Evolutionary conservation across 2,329 filamentous ascomycete genomes (phyloP).

Genomic region (Phaeophleospora eucalypticola): DNA sequence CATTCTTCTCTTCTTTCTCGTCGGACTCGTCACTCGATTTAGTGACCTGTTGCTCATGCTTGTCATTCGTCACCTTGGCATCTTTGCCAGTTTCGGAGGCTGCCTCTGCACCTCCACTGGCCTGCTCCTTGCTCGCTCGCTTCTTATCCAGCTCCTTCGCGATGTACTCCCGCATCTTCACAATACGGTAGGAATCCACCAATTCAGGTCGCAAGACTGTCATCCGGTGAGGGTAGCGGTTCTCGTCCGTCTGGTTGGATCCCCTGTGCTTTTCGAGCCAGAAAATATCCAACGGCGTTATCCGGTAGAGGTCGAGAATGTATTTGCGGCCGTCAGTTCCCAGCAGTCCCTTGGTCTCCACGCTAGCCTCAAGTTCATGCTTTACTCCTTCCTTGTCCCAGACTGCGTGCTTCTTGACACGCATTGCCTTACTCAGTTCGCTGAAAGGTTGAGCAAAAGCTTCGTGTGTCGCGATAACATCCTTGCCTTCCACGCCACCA

Average conservation of each 20-base stretch:
- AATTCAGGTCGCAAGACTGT: constrained; percentile 87
- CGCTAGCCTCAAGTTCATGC: constrained; percentile 88
- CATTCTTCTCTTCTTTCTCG: constrained; percentile 18
- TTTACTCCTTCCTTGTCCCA: constrained; percentile 95
- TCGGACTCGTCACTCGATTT: no score
- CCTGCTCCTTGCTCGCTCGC: constrained; percentile 34
- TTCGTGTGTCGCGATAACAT: constrained; percentile 86
- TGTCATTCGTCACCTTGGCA: constrained; percentile 17
- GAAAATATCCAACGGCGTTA: constrained; percentile 82
- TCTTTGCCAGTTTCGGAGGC: constrained; percentile 24
- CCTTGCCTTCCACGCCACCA: constrained; percentile 94
- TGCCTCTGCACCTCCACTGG: constrained; percentile 13
- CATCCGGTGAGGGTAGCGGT: constrained; percentile 89
- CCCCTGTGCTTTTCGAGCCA: constrained; percentile 77
- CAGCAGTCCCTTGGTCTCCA: constrained; percentile 96
- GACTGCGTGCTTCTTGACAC: constrained; percentile 89
- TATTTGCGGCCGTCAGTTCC: constrained; percentile 97
- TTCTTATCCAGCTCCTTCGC: constrained; percentile 69
- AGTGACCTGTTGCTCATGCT: constrained; percentile 7
- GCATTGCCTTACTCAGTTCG: constrained; percentile 84
- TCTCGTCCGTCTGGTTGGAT: constrained; percentile 48
- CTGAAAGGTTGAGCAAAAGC: constrained; percentile 79
- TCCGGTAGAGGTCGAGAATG: constrained; percentile 91
- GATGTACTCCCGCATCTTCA: constrained; percentile 85
- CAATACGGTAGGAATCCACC: constrained; percentile 77